Base-by-base conservation (phyloP, 495 filamentous ascomycete species). In the Venustampulla echinocandica region DNA sequence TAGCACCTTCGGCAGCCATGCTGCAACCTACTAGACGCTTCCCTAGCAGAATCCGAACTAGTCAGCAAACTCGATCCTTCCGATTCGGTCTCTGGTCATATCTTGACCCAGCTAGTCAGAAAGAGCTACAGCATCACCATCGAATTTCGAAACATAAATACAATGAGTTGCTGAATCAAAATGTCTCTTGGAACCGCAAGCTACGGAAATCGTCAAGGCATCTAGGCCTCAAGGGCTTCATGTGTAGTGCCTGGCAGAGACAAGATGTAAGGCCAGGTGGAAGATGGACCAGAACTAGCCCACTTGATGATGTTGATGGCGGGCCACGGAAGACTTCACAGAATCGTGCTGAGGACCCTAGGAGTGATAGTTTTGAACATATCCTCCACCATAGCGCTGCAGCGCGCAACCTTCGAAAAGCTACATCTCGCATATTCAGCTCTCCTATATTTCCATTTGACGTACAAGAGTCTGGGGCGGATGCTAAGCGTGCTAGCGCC, bases 11-110 rank as follows among this genome's bases (percentile, higher is more conserved):
- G 42, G 50, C 39, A 11, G 27, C 43, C 22, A 33, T 50, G 33
- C 28, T 55, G 1, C 30, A 61, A 53, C 43, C 27, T 45, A 22
- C 34, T 51, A 35, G 40, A 30, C 17, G 14, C 34, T 9, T 46
- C 53, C 35, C 56, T 51, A 44, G 41, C 13, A 25, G 36, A 37
- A 30, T 24, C 19, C 35, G 51, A 13, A 23, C 42, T 6, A 53
- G 46, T 1, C 60, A 68, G 24, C 73, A 75, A 42, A 56, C 45
- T 9, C 69, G 74, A 14, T 56, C 42, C 44, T 74, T 73, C 49
- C 64, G 69, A 38, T 66, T 75, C 43, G 66, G 64, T 30, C 33
- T 60, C 10, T 70, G 69, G 64, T 61, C 64, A 20, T 69, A 61
- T 32, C 42, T 67, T 6, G 61, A 70, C 47, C 49, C 60, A 10